Conservation (phyloP, 2,329 filamentous ascomycete species). For the Mollisiaceae sp. region DNA sequence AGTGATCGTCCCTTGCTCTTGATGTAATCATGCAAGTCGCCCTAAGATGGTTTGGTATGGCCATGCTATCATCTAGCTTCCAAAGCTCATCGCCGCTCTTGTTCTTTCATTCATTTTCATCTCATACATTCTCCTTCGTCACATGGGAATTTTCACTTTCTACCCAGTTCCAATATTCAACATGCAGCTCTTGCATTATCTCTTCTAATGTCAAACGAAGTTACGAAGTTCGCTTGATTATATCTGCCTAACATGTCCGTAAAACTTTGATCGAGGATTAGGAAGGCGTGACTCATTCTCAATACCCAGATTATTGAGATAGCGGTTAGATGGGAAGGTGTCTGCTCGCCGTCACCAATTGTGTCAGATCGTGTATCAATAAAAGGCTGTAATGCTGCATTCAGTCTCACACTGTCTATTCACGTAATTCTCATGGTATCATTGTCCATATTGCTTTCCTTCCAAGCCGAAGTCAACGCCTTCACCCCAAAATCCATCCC, state of each 20-base stretch:
- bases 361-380: neutral
- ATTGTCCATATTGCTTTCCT: no score
- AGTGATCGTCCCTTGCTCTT: neutral
- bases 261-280: conserved; percentile 45
- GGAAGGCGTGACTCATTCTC: conserved; percentile 47
- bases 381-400: neutral
- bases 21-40: neutral
- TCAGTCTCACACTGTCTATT: neutral
- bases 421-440: neutral
- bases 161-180: no score
- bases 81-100: conserved; percentile 43
- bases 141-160: conserved; percentile 16
- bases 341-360: neutral
- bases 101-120: conserved; percentile 33
- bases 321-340: neutral
- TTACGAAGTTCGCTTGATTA: no score
- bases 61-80: conserved; percentile 16
- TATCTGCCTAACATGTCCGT: conserved; percentile 47
- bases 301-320: conserved; percentile 45
- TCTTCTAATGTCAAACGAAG: conserved; percentile 62
- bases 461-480: no score
- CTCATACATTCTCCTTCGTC: conserved; percentile 42
- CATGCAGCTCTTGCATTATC: conserved; percentile 50
- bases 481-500: no score
- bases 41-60: neutral